Base-by-base conservation (phyloP, 1,284 basidiomycete species). In the Sanghuangporus baumii region DNA sequence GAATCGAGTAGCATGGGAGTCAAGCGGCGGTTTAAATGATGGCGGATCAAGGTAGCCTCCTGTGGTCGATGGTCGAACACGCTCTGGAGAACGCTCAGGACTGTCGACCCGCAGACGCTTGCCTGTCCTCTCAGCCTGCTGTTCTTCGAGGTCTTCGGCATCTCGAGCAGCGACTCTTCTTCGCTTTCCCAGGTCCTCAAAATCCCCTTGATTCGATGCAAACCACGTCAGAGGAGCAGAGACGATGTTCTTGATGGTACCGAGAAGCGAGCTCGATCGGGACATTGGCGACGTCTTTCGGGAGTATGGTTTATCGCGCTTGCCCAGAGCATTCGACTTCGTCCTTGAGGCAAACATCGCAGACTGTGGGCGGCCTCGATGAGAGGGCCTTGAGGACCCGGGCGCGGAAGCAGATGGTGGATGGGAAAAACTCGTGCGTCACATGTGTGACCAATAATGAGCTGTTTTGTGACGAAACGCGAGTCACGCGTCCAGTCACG, bases 181-280 rank as follows among this genome's bases (percentile, higher is more conserved):
- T 74, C 78, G 54, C 75, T 62, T 43, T 68, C 74, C 57, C 12
- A 62, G 57, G 70, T 78, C 78, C 67, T 78, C 78, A 66, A 80
- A 81, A 65, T 48, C 31, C 36, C 82, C 81, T 68, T 75, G 73
- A 47, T 75, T 73, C 71, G 74, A 72, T 66, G 73, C 72, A 66
- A 87, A 80, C 86, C 87, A 87, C 66, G 77, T 69, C 66, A 88
- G 77, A 52, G 87, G 85, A 14, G 83, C 82, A 18, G 85, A 80
- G 66, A 88, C 85, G 71, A 88, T 76, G 73, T 77, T 82, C 76
- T 82, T 88, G 71, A 88, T 66, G 11, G 71, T 67, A 26, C 60
- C 65, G 52, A 68, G 61, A 59, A 69, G 54, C 23, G 67, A 68
- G 34, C 59, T 55, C n/a, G 61, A 63, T 41, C 62, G 61, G 8